These are phyloP conservation scores for Cystobasidiopsis lactophilus DNA, from an alignment of 768 basidiomycete genomes.

Conservation along the genomic window DNA sequence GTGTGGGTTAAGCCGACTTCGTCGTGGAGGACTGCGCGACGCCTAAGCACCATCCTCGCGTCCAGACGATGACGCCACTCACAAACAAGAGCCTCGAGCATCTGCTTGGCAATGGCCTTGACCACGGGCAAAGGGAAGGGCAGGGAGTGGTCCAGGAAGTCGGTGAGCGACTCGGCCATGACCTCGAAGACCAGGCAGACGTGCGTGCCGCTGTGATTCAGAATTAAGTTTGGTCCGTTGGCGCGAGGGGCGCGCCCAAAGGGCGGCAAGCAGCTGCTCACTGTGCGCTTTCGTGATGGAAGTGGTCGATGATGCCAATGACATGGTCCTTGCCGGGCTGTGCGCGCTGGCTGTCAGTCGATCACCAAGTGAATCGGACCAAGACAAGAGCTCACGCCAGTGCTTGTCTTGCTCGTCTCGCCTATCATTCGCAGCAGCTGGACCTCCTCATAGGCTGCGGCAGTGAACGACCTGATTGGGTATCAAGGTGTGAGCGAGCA, in stretches of 20 bases:
- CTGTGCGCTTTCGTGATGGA: not conserved
- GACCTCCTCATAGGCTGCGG: not conserved
- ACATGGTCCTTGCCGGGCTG: not conserved
- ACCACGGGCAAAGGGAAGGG: not conserved
- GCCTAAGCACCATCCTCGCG: not conserved
- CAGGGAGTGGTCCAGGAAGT: not conserved
- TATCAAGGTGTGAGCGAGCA: too few relatives aligned
- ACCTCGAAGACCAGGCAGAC: not conserved
- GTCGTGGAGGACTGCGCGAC: not conserved
- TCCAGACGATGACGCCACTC: not conserved
- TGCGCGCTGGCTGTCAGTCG: too few relatives aligned
- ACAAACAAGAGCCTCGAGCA: not conserved
- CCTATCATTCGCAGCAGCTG: not conserved
- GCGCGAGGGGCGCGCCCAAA: too few relatives aligned
- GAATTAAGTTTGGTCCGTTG: too few relatives aligned
- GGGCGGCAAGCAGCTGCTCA: too few relatives aligned
- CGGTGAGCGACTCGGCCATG: not conserved
- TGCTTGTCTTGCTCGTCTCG: not conserved
- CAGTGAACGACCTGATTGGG: not conserved
- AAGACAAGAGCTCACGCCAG: not conserved
- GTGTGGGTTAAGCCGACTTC: not conserved
- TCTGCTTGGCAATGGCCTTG: not conserved
- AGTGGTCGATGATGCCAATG: not conserved
- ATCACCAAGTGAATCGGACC: not conserved
- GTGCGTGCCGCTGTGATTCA: not conserved